These are phyloP conservation scores for Sapria himalayana DNA, from an alignment of 345 rosid genomes.

Conservation along the genomic window DNA sequence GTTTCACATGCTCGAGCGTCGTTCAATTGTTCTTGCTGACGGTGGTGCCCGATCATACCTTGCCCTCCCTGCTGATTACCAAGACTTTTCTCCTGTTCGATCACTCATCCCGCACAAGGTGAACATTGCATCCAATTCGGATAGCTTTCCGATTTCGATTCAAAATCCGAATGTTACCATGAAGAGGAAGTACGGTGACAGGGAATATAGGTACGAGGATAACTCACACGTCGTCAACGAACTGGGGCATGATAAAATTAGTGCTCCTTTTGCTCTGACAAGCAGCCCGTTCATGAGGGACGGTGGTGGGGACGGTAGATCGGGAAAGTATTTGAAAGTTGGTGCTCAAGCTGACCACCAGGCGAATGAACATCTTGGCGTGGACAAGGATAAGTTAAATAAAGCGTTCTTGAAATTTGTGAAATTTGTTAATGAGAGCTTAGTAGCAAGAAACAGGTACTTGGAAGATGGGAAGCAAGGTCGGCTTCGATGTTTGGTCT, in stretches of 20 bases:
- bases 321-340: too few relatives aligned
- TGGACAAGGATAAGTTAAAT: slow-evolving; percentile 40
- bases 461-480: slow-evolving; percentile 71
- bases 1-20: slow-evolving; percentile 88
- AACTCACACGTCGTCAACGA: too few relatives aligned
- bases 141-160: too few relatives aligned
- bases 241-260: slow-evolving; percentile 19
- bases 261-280: too few relatives aligned
- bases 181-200: slow-evolving; percentile 53
- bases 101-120: slow-evolving; percentile 11
- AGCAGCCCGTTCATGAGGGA: slow-evolving; percentile 33
- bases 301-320: slow-evolving; percentile 15
- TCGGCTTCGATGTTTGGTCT: slow-evolving; percentile 55
- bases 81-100: slow-evolving; percentile 29
- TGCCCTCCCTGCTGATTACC: slow-evolving; percentile 85
- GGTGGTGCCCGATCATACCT: slow-evolving; percentile 90
- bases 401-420: slow-evolving; percentile 51
- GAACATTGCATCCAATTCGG: too few relatives aligned
- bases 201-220: slow-evolving; percentile 14
- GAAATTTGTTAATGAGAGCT: slow-evolving; percentile 45
- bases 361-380: slow-evolving; percentile 20
- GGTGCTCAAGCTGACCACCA: slow-evolving; percentile 12
- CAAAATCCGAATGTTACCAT: slow-evolving; percentile 8
- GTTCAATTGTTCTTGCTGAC: slow-evolving; percentile 56
- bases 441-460: slow-evolving; percentile 37